Base-by-base conservation (phyloP, 495 filamentous ascomycete species). In the Schizothecium vesticola region DNA sequence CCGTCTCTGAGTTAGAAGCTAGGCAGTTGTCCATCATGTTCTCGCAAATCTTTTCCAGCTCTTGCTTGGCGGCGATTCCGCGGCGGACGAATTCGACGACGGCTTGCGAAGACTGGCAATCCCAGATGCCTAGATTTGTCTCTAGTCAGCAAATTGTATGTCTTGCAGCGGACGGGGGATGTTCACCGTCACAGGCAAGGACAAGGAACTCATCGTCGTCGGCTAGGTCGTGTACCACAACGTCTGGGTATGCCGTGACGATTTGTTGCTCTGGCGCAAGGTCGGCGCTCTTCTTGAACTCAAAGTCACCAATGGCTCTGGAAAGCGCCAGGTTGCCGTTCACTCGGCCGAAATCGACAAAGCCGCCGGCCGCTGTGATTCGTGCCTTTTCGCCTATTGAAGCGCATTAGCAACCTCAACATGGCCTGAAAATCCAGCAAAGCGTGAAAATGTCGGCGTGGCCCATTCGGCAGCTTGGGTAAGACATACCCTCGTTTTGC, bases 21-120 rank as follows among this genome's bases (percentile, higher is more conserved):
- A 98, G 86, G 77, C 95, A 99, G 81, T 98, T 99, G 83, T 98
- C 94, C 95, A 99, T 99, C 93, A 99, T 96, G 83, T 99, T 99
- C 83, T 99, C 95, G 80, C 93, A 97, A 74, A 99, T 97, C 74
- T 90, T 89, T 61, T 91, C 87, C 22, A 99, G 86, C 31, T 94
- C 89, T 81, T 99, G 95, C 83, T 96, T 95, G 22, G 93, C 94
- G 23, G 92, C 92, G 77, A 99, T 96, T 51, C 95, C 96, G 71
- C 96, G 88, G 74, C 95, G 87, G 70, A 98, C 96, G 75, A 98
- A 99, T 75, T 99, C 95, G 65, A 98, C 86, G 21, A 98, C 96
- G 26, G 93, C 91, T 81, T 99, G 95, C 61, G 96, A 98, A 66
- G 95, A 96, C 76, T 97, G 94, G 80, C 96, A 98, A 79, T 99